Percentiles rank a stretch among this genome's conserved stretches.
Conservation (phyloP, 2,329 filamentous ascomycete species). For the Lojkania enalia region DNA sequence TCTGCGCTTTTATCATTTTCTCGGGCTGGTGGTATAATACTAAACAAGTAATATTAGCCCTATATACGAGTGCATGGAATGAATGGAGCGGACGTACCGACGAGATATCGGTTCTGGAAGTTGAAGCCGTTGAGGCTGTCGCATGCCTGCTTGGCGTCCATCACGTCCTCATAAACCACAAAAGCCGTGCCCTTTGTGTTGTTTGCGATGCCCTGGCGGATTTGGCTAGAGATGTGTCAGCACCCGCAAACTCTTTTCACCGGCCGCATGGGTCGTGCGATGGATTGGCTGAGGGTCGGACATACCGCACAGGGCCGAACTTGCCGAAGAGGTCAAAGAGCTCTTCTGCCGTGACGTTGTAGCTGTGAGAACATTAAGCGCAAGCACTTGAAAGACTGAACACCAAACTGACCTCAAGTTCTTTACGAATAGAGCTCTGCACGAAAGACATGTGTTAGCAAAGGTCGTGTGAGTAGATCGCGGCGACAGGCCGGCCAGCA, state of each 20-base stretch:
- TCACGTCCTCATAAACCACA: slow-evolving; percentile 98
- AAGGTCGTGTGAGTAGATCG: slow-evolving; percentile 31
- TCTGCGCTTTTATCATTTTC: slow-evolving; percentile 83
- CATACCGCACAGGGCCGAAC: slow-evolving; percentile 91
- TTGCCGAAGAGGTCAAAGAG: slow-evolving; percentile 98
- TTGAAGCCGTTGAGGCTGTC: slow-evolving; percentile 99
- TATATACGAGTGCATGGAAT: not conserved
- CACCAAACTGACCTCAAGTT: slow-evolving; percentile 78
- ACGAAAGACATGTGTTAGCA: slow-evolving; percentile 31
- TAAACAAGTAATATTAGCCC: slow-evolving; percentile 31
- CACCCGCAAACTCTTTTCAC: too few relatives aligned
- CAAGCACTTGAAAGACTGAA: not conserved
- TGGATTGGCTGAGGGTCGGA: slow-evolving; percentile 24
- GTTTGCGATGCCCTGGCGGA: slow-evolving; percentile 95
- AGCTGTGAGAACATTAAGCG: slow-evolving; percentile 60
- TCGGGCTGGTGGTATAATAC: slow-evolving; percentile 78
- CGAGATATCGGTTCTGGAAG: slow-evolving; percentile 98
- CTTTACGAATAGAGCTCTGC: slow-evolving; percentile 99
- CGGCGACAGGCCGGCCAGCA: slow-evolving; percentile 12
- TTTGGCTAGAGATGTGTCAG: slow-evolving; percentile 68
- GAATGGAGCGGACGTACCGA: slow-evolving; percentile 64
- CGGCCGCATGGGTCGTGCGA: slow-evolving; percentile 7
- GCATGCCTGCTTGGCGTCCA: slow-evolving; percentile 98
- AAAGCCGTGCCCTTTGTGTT: slow-evolving; percentile 98
- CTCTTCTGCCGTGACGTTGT: slow-evolving; percentile 97